These are phyloP conservation scores for Polytrichum formosum DNA, from an alignment of 225 moss, liverwort and hornwort species.

Conservation along the genomic window DNA sequence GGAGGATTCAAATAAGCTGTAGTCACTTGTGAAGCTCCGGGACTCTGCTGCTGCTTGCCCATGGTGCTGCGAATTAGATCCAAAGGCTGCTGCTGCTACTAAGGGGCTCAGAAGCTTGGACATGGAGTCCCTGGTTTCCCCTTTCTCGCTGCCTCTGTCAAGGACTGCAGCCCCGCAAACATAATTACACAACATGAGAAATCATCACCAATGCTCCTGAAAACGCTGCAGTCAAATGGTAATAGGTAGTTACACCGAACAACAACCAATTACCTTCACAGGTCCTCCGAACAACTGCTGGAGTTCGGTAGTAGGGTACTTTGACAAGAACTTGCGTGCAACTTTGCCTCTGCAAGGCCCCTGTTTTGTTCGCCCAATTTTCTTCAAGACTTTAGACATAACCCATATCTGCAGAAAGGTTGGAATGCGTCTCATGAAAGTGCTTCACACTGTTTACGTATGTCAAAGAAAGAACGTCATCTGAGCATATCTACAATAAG, in stretches of 20 bases:
- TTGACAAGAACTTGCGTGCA: neutral
- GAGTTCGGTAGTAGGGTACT: neutral
- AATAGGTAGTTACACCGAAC: neutral
- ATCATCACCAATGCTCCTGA: neutral
- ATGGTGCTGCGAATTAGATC: conserved; percentile 3
- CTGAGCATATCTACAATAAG: neutral
- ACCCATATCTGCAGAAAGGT: conserved; percentile 1
- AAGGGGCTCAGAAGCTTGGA: conserved; percentile 31
- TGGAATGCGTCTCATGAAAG: neutral
- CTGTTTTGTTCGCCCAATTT: neutral
- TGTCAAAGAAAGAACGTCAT: neutral
- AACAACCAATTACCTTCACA: neutral
- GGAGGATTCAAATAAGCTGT: conserved; percentile 32
- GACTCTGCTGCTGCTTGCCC: conserved; percentile 38
- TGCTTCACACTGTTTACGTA: neutral
- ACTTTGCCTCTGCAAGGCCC: neutral
- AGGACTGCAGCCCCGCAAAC: conserved; percentile 34
- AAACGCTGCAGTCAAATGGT: neutral
- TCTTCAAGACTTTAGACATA: neutral
- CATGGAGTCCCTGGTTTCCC: conserved; percentile 38
- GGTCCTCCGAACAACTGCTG: neutral
- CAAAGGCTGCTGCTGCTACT: conserved; percentile 26
- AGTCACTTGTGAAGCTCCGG: conserved; percentile 23
- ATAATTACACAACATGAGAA: conserved; percentile 40
- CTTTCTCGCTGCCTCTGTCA: conserved; percentile 50